These are phyloP conservation scores for Paramecium sonneborni DNA, from an alignment of 73 alveolate species.

Conservation along the genomic window DNA sequence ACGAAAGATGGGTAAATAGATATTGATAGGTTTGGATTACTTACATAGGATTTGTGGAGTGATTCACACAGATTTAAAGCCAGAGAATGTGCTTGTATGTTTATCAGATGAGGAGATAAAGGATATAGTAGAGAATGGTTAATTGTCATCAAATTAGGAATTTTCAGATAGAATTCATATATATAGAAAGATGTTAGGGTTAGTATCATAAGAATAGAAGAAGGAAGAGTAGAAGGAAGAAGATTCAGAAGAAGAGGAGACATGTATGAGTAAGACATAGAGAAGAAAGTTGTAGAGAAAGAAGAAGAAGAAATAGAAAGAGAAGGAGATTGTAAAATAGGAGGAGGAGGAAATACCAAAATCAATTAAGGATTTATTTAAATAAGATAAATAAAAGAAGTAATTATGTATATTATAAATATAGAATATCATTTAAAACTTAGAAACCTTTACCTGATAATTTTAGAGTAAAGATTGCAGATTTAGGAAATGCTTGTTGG, in stretches of 20 bases:
- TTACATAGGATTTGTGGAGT: conserved; percentile 95
- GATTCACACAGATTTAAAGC: conserved; percentile 97
- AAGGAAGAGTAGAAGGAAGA: not conserved
- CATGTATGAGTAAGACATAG: conserved; percentile 47
- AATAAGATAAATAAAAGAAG: conserved; percentile 36
- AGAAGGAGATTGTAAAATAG: conserved; percentile 3
- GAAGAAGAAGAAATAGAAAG: conserved; percentile 59
- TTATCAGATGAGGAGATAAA: conserved; percentile 82
- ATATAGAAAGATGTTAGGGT: conserved; percentile 54
- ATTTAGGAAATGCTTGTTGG: conserved; percentile 97
- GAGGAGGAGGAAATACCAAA: not conserved
- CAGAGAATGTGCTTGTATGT: conserved; percentile 94
- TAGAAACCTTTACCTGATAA: conserved; percentile 64
- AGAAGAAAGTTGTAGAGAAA: conserved; percentile 55
- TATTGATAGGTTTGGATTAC: conserved; percentile 96
- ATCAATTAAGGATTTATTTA: conserved; percentile 54
- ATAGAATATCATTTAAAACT: conserved; percentile 37
- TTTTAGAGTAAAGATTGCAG: conserved; percentile 85
- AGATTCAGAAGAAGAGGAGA: not conserved
- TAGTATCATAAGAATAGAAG: not conserved
- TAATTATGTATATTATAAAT: not conserved
- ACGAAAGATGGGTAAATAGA: conserved; percentile 90
- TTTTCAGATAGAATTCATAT: conserved; percentile 58
- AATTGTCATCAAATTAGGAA: conserved; percentile 44
- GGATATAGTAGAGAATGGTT: conserved; percentile 76